These are phyloP conservation scores for Penicillium daleae DNA, from an alignment of 495 filamentous ascomycete genomes.

Conservation along the genomic window DNA sequence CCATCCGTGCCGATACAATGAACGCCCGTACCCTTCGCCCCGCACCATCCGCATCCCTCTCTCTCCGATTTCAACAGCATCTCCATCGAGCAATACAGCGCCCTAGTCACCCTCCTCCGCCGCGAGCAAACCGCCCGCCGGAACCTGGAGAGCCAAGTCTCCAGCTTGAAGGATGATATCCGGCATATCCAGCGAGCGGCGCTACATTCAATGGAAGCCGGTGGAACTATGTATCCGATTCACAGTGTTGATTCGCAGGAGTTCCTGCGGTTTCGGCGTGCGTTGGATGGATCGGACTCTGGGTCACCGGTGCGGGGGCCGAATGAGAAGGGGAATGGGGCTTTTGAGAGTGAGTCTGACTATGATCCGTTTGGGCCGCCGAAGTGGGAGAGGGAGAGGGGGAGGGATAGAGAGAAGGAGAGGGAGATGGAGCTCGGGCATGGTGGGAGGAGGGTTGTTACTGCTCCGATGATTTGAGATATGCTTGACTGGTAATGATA, in stretches of 20 bases:
- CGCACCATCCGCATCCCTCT: constrained; percentile 38
- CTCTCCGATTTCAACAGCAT: constrained; percentile 42
- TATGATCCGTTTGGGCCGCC: constrained; percentile 29
- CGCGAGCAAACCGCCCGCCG: constrained; percentile 59
- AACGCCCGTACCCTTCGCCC: constrained; percentile 35
- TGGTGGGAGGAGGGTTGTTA: constrained; percentile 18
- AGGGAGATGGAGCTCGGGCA: not conserved
- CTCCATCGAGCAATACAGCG: constrained; percentile 61
- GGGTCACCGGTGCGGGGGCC: constrained; percentile 14
- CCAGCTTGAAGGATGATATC: constrained; percentile 55
- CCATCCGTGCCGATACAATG: constrained; percentile 42
- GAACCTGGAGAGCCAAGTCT: constrained; percentile 56
- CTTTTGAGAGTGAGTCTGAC: constrained; percentile 27
- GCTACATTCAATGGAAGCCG: constrained; percentile 36
- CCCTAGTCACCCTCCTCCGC: constrained; percentile 57
- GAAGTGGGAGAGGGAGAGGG: constrained; percentile 26
- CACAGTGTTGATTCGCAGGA: constrained; percentile 42
- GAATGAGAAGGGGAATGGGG: constrained; percentile 18
- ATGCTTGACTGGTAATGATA: not conserved
- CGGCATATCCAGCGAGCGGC: constrained; percentile 43
- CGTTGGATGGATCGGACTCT: constrained; percentile 25
- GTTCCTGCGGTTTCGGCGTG: constrained; percentile 35
- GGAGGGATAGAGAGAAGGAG: constrained; percentile 12
- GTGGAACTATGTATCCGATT: constrained; percentile 42
- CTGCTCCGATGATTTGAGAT: constrained; percentile 30